Evolutionary conservation across 1,139 yeast species (phyloP).

Genomic region (Kodamaea suecica): DNA sequence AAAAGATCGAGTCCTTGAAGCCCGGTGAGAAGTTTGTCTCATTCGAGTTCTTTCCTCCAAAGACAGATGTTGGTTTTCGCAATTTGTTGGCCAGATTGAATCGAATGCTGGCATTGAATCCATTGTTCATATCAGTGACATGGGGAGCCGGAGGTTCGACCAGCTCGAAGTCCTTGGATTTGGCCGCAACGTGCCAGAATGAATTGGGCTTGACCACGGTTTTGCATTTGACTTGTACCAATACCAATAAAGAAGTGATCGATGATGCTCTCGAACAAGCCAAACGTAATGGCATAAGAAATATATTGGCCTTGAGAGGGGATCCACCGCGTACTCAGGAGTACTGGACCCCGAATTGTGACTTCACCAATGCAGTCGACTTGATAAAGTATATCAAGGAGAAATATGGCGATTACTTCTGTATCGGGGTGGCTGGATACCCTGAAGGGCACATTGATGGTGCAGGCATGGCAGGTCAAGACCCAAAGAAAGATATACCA

Average conservation of each 20-base stretch:
- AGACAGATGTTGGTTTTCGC: slow-evolving; percentile 81
- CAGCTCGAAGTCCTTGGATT: slow-evolving; percentile 76
- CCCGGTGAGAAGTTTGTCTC: slow-evolving; percentile 68
- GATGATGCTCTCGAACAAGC: slow-evolving; percentile 78
- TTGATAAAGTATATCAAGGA: slow-evolving; percentile 71
- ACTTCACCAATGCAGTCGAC: slow-evolving; percentile 76
- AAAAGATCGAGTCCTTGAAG: slow-evolving; percentile 48
- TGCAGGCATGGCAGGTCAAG: slow-evolving; percentile 59
- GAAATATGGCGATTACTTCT: slow-evolving; percentile 70
- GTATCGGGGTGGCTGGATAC: slow-evolving; percentile 91
- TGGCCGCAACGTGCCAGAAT: slow-evolving; percentile 74
- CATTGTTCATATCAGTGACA: slow-evolving; percentile 86
- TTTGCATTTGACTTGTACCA: slow-evolving; percentile 93
- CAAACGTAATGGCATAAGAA: slow-evolving; percentile 72
- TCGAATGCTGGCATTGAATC: slow-evolving; percentile 86
- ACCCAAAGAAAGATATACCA: slow-evolving; percentile 63
- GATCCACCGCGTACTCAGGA: slow-evolving; percentile 91
- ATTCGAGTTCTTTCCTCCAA: slow-evolving; percentile 95
- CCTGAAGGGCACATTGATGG: slow-evolving; percentile 97
- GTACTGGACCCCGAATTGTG: slow-evolving; percentile 55
- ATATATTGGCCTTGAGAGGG: slow-evolving; percentile 89
- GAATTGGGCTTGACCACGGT: slow-evolving; percentile 83
- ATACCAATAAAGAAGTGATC: slow-evolving; percentile 71
- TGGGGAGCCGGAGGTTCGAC: slow-evolving; percentile 99
- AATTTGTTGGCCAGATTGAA: slow-evolving; percentile 82